Conservation (phyloP, 2,329 filamentous ascomycete species). For the Emydomyces testavorans region DNA sequence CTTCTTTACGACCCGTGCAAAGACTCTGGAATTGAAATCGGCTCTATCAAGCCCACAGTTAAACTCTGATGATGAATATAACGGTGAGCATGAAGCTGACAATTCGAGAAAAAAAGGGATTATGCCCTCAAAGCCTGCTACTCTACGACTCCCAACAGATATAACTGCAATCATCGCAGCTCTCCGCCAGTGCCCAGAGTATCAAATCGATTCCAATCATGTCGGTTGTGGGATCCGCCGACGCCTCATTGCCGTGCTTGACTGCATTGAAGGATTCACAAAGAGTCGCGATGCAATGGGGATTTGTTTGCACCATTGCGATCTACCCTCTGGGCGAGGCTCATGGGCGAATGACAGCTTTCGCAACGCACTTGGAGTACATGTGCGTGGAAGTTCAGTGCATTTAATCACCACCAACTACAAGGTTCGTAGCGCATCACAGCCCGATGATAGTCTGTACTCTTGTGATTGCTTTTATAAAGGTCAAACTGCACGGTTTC, state of each 20-base stretch:
- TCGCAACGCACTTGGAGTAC: not conserved
- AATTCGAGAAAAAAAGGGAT: constrained; percentile 7
- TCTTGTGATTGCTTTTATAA: not conserved
- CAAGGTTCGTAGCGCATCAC: not conserved
- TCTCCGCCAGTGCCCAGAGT: constrained; percentile 33
- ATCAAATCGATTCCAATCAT: constrained; percentile 35
- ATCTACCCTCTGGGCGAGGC: not conserved
- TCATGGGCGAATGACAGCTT: constrained; percentile 6
- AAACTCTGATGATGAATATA: constrained; percentile 1
- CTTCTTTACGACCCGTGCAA: constrained; percentile 33
- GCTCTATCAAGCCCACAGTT: constrained; percentile 30
- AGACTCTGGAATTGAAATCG: constrained; percentile 34
- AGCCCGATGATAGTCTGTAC: not conserved
- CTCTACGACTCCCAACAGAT: constrained; percentile 19
- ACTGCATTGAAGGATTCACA: constrained; percentile 30
- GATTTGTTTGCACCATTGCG: constrained; percentile 10
- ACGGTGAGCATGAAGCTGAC: constrained; percentile 14
- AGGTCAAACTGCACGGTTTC: not conserved
- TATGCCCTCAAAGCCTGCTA: not conserved
- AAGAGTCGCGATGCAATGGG: constrained; percentile 16
- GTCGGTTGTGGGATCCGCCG: constrained; percentile 33
- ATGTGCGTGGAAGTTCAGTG: not conserved
- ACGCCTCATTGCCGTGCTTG: constrained; percentile 30
- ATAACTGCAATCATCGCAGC: constrained; percentile 28
- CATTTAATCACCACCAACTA: not conserved